Evolutionary conservation across 768 basidiomycete species (phyloP).

Genomic region (Steccherinum ochraceum): DNA sequence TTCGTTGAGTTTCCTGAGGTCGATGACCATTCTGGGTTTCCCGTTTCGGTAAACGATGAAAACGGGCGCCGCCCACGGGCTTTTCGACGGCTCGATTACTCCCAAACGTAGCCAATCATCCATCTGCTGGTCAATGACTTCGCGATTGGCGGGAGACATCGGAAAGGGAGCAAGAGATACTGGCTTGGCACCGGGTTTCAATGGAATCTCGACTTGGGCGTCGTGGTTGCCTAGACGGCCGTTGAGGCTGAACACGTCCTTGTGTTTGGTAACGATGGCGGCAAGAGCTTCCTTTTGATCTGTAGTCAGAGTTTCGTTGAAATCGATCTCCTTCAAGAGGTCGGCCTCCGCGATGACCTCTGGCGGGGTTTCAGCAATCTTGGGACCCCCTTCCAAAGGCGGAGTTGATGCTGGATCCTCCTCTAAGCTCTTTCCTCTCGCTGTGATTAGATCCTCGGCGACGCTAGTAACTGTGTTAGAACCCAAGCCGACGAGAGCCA

Average conservation of each 20-base stretch:
- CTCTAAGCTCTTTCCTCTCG: background rate
- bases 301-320: background rate
- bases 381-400: constrained; percentile 24
- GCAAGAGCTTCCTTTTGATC: background rate
- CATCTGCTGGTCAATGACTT: constrained; percentile 13
- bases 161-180: constrained; percentile 15
- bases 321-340: background rate
- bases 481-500: background rate
- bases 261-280: constrained; percentile 4
- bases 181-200: constrained; percentile 12
- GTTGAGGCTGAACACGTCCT: constrained; percentile 18
- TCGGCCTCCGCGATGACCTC: constrained; percentile 6
- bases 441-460: background rate
- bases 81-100: constrained; percentile 33
- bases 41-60: constrained; percentile 30
- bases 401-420: constrained; percentile 10
- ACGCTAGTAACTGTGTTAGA: background rate
- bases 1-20: constrained; percentile 25
- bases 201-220: constrained; percentile 11
- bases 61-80: constrained; percentile 29
- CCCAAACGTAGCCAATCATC: constrained; percentile 17
- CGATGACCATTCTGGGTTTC: no score
- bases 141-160: constrained; percentile 15
- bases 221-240: constrained; percentile 14
- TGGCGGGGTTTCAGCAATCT: constrained; percentile 19